These are phyloP conservation scores for Suillus occidentalis DNA, from an alignment of 768 basidiomycete genomes.

Conservation along the genomic window DNA sequence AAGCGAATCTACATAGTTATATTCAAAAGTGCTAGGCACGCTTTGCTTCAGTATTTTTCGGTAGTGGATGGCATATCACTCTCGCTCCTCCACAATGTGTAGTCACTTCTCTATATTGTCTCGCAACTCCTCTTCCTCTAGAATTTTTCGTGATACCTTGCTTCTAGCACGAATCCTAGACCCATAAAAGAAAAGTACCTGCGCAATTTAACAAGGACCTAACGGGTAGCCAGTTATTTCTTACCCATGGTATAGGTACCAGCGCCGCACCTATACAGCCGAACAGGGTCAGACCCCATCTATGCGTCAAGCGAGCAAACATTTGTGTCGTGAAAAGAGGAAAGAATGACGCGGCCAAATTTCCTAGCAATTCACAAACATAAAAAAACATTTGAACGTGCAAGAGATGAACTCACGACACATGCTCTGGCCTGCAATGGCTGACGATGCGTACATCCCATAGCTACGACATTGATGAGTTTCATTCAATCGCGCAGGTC, in stretches of 20 bases:
- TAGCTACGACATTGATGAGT: slow-evolving; percentile 33
- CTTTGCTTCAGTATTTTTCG: not conserved
- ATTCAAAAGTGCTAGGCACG: not conserved
- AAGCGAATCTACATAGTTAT: not conserved
- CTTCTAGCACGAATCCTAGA: slow-evolving; percentile 22
- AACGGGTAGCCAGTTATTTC: slow-evolving; percentile 15
- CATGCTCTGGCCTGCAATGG: slow-evolving; percentile 59
- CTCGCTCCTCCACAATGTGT: not conserved
- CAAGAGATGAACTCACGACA: slow-evolving; percentile 35
- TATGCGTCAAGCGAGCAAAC: slow-evolving; percentile 50
- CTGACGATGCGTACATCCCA: slow-evolving; percentile 58
- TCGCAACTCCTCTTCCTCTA: slow-evolving; percentile 6
- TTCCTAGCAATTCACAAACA: slow-evolving; percentile 31
- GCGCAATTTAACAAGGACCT: not conserved
- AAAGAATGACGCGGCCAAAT: slow-evolving; percentile 47
- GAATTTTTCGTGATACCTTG: slow-evolving; percentile 15
- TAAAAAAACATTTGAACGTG: not conserved
- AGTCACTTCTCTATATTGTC: not conserved
- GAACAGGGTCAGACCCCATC: slow-evolving; percentile 56
- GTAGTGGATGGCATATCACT: not conserved
- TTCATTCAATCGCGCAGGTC: not conserved
- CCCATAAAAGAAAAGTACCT: slow-evolving; percentile 24
- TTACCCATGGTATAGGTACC: slow-evolving; percentile 55
- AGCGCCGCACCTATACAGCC: slow-evolving; percentile 47
- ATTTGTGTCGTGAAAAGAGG: slow-evolving; percentile 59